Conservation (phyloP, 805 yeast species). For the Monosporozyma yasuniensis region DNA sequence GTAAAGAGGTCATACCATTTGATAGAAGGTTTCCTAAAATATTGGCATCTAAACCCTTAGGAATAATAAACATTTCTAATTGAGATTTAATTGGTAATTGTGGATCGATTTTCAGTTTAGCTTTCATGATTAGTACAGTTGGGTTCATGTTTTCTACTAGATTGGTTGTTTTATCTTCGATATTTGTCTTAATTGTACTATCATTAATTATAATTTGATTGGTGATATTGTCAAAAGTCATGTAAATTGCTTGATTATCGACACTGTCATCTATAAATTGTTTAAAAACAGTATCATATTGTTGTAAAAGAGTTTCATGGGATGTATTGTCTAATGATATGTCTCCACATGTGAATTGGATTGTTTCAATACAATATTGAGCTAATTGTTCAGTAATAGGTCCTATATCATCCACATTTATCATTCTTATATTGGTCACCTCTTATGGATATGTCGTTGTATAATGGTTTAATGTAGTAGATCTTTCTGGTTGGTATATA, state of each 20-base stretch:
- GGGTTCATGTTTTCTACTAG: background rate
- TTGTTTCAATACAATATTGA: background rate
- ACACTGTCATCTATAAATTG: background rate
- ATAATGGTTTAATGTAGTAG: background rate
- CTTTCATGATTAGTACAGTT: background rate
- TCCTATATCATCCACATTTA: background rate
- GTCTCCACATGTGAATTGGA: background rate
- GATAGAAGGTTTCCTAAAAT: constrained; percentile 50
- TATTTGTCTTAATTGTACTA: background rate
- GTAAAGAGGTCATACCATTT: constrained; percentile 59
- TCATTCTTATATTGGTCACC: background rate
- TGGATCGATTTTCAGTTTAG: background rate
- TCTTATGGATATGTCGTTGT: no score
- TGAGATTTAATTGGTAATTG: constrained; percentile 15
- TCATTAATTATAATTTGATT: background rate
- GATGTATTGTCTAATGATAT: background rate
- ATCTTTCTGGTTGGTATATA: no score
- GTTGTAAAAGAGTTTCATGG: background rate
- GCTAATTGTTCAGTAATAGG: background rate
- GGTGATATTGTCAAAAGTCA: background rate
- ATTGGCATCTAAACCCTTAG: constrained; percentile 33
- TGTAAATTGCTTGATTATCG: background rate
- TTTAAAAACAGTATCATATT: background rate
- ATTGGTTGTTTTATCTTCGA: background rate
- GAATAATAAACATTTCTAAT: constrained; percentile 30